phyloP scores from a whole-genome alignment of 331 rosid species.

The Quercus lobata region DNA sequence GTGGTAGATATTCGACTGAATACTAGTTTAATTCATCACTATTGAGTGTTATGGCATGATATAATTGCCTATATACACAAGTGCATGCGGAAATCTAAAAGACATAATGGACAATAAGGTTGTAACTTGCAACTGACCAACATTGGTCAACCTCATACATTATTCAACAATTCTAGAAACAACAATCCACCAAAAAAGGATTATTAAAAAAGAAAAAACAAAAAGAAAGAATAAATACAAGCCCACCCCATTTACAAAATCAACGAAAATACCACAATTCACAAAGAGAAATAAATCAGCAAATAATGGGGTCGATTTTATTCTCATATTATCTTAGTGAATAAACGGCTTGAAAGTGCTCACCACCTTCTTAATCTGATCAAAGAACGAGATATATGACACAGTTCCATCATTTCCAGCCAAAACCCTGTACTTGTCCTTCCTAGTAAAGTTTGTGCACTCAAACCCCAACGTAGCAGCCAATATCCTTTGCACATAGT shows the following conservation, averaged over 20 bases:
- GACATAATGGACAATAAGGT: no score
- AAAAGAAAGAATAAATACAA: not conserved
- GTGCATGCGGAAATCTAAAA: no score
- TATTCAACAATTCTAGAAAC: not conserved
- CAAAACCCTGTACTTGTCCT: constrained; percentile 77
- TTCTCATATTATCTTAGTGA: not conserved
- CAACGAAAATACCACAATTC: not conserved
- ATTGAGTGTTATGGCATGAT: no score
- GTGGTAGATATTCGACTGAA: no score
- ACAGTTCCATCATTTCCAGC: constrained; percentile 92
- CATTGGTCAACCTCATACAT: not conserved
- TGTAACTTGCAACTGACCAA: no score
- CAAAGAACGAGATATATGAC: constrained; percentile 38
- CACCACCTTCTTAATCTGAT: constrained; percentile 40
- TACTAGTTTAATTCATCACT: no score
- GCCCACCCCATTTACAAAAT: not conserved
- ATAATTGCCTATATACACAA: no score
- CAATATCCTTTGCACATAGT: constrained; percentile 82
- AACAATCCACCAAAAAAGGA: not conserved
- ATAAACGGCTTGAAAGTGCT: constrained; percentile 51
- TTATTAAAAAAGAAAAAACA: not conserved
- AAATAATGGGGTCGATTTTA: not conserved
- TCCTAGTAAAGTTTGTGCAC: constrained; percentile 83
- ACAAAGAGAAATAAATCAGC: not conserved
- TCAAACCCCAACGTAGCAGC: constrained; percentile 86